These are phyloP conservation scores for Penicillium cosmopolitanum DNA, from an alignment of 495 filamentous ascomycete genomes.

Conservation along the genomic window DNA sequence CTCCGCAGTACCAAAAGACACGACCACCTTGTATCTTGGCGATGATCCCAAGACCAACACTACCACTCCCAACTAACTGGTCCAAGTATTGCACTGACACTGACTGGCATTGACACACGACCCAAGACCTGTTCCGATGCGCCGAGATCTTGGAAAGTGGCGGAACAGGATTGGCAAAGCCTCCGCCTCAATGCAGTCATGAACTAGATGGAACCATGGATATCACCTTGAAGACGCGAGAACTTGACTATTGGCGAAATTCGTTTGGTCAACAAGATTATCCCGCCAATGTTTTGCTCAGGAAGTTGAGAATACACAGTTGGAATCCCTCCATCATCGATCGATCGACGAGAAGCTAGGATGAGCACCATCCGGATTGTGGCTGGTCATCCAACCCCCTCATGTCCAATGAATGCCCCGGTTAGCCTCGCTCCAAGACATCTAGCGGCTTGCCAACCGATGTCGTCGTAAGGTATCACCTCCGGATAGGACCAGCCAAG, in stretches of 20 bases:
- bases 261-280: no score
- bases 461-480: conserved; percentile 13
- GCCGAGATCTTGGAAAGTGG: conserved; percentile 25
- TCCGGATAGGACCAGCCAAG: conserved; percentile 22
- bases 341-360: background rate
- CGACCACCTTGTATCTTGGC: background rate
- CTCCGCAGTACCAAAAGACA: no score
- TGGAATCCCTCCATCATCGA: background rate
- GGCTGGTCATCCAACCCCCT: background rate
- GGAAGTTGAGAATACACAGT: no score
- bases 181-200: conserved; percentile 19
- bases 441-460: conserved; percentile 9
- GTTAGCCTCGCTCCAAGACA: conserved; percentile 16
- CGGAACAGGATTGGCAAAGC: conserved; percentile 20
- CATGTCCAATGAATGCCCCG: conserved; percentile 12
- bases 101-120: background rate
- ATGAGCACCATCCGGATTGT: conserved; percentile 7
- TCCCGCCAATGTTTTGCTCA: no score
- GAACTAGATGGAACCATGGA: conserved; percentile 20
- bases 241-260: no score
- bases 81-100: background rate
- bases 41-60: background rate
- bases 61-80: background rate
- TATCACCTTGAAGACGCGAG: background rate
- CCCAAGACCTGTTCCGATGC: conserved; percentile 14